Base-by-base conservation (phyloP, 345 rosid species). In the Rhizophora apiculata region DNA sequence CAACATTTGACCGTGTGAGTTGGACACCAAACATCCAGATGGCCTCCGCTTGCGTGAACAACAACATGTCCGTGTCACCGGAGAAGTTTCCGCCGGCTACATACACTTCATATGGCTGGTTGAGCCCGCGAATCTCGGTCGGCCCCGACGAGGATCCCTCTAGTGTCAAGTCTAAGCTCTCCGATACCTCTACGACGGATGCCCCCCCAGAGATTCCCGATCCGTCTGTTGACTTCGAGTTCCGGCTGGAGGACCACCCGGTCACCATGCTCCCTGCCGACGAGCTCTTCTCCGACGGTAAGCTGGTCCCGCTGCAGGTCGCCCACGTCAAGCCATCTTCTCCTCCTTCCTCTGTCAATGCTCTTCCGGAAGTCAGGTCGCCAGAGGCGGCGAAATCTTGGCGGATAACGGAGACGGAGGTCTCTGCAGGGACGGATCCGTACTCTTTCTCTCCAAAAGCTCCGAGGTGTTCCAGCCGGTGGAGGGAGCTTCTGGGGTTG, bases 31-130 rank as follows among this genome's bases (percentile, higher is more conserved):
- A 43, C 3, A 2, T 13, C 49, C 49, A 3, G 15, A 92, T 92
- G 98, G 97, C 96, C 37, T 91, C 97, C 0, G 97, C 88, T 54
- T 94, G 98, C 72, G 90, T 87, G 2, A 89, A 89, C 5, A 89
- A 89, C 5, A 89, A 85, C 72, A 79, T 86, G 36, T 69, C 60
- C 60, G 68, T 90, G 56, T 76, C 96, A 49, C 87, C 88, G 70
- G 90, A 92, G 6, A 77, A 72, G 22, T 90, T 84, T 72, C 81
- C 91, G 10, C 27, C 84, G 43, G 60, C 76, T 18, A 53, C 76
- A 6, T 80, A 62, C 67, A 66, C 78, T 0, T 57, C 88, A 3
- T 84, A 80, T 74, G 88, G 84, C 30, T 88, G 92, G 87, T 76
- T 87, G 71, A 86, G 83, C 68, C 92, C 98, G 0, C 81, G 88